Evolutionary conservation across 2,329 filamentous ascomycete genomes (phyloP), one percentile per base, ranked within the genome.

Genomic region (Lecanicillium sp.): DNA sequence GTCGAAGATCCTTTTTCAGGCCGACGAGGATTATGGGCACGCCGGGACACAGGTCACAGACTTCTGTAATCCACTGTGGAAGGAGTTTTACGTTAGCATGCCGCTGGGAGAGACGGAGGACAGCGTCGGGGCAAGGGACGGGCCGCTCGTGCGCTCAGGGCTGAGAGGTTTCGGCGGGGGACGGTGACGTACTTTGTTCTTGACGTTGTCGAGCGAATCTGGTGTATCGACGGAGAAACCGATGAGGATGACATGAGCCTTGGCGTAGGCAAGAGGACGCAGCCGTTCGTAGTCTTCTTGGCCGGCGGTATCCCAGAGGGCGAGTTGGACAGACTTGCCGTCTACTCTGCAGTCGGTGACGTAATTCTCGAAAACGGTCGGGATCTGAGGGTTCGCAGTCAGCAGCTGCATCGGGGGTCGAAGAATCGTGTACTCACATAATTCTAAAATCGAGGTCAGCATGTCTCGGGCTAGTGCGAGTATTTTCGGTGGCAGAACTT

Each of bases 41-140:
- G 33, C 83, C 85, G 4, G 89, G 87, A 65, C 91, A 97, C 56
- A 91, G 81, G 61, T 96, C 90, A 44, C 87, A 86, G 27, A 93
- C 93, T 74, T 98, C 93, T 68, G 94, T 89, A 56, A 95, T 86
- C 93, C 93, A 98, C 86, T 90, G n/a, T n/a, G n/a, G n/a, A n/a
- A n/a, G n/a, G n/a, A n/a, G n/a, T n/a, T n/a, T n/a, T n/a, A n/a
- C n/a, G n/a, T n/a, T n/a, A n/a, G n/a, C n/a, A n/a, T n/a, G n/a
- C n/a, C n/a, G n/a, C n/a, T n/a, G n/a, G n/a, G n/a, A n/a, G n/a
- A n/a, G n/a, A n/a, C n/a, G n/a, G n/a, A n/a, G n/a, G n/a, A n/a
- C n/a, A n/a, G n/a, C n/a, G n/a, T n/a, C n/a, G n/a, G n/a, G n/a
- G n/a, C n/a, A n/a, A n/a, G n/a, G n/a, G n/a, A n/a, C n/a, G n/a